Percentiles rank a stretch among this genome's conserved stretches.
Conservation (phyloP, 2,329 filamentous ascomycete species). For the Colletotrichum chlorophyti region DNA sequence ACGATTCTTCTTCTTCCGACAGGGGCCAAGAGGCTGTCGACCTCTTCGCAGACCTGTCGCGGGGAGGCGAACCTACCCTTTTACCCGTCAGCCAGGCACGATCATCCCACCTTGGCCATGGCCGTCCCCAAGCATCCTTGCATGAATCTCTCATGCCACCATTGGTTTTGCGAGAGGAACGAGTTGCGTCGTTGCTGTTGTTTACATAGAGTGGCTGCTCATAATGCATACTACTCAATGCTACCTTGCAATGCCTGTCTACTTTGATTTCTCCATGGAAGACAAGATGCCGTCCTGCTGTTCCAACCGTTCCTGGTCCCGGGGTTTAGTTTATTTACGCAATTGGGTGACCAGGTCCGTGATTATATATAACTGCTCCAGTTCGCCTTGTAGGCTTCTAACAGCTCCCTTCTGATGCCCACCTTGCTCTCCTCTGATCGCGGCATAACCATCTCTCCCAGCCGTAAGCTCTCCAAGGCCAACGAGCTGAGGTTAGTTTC, state of each 20-base stretch:
- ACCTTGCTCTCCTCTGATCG: background rate
- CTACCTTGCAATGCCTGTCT: slow-evolving; percentile 6
- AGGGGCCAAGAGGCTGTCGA: background rate
- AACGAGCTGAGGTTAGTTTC: background rate
- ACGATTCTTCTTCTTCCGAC: slow-evolving; percentile 15
- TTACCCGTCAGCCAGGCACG: slow-evolving; percentile 18
- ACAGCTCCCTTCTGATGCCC: background rate
- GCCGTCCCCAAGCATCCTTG: slow-evolving; percentile 3
- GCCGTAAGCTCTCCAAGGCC: background rate
- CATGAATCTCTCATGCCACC: background rate
- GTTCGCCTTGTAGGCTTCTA: background rate
- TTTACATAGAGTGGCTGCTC: background rate
- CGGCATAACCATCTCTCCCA: background rate
- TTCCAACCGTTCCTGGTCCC: slow-evolving; percentile 17
- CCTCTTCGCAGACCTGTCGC: background rate
- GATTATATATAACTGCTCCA: slow-evolving; percentile 8
- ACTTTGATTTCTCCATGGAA: slow-evolving; percentile 5
- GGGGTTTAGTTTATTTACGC: background rate
- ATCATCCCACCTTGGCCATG: slow-evolving; percentile 3
- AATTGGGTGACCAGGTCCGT: background rate
- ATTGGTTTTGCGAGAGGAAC: slow-evolving; percentile 4
- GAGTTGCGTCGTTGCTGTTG: slow-evolving; percentile 3
- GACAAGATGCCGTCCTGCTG: slow-evolving; percentile 15
- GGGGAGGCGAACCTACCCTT: background rate
- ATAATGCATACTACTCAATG: background rate